Evolutionary conservation across 129 eudicot genomes (phyloP), one percentile per base, ranked within the genome.

Genomic region (Lactuca sativa): DNA sequence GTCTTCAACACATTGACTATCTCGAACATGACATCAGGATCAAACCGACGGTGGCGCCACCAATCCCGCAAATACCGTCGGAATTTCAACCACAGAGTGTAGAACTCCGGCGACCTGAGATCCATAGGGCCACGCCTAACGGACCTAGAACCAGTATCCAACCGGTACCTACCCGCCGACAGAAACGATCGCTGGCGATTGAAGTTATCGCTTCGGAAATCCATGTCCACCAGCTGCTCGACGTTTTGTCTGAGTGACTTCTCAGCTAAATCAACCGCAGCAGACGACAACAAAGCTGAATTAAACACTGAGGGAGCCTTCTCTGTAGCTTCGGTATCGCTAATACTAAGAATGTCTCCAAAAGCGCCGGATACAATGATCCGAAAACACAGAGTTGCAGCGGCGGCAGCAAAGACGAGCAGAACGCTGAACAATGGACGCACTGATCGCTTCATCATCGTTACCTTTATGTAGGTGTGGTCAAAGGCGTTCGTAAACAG

Each of bases 171-270:
- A 13, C 87, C 82, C 1, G 92, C 74, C 9, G 96, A 85, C 59
- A 88, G 31, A 63, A 85, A 95, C 15, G 95, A 77, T 5, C 96
- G 70, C 4, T 79, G 84, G 2, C 88, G 78, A 13, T 43, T 62
- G 40, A 77, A 77, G n/a, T 69, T 82, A 33, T 13, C 67, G 9
- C 16, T 73, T 48, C 69, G 57, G 47, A 90, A 82, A 44, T 85
- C 86, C 48, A 90, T 90, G 44, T 78, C 91, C 38, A 95, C 52
- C 71, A 90, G 73, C 54, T 78, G 85, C 54, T 90, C 91, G 73
- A 90, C 83, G 65, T 95, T 89, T 25, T 76, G 79, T 74, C 66
- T 82, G 82, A 90, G 62, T 48, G 64, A 62, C 31, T 73, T 64
- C 38, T 87, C 96, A 47, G 74, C 86, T 6, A 74, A 34, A 62